These are phyloP conservation scores for Mycena floridula DNA, from an alignment of 768 basidiomycete species.

Conservation along the genomic window DNA sequence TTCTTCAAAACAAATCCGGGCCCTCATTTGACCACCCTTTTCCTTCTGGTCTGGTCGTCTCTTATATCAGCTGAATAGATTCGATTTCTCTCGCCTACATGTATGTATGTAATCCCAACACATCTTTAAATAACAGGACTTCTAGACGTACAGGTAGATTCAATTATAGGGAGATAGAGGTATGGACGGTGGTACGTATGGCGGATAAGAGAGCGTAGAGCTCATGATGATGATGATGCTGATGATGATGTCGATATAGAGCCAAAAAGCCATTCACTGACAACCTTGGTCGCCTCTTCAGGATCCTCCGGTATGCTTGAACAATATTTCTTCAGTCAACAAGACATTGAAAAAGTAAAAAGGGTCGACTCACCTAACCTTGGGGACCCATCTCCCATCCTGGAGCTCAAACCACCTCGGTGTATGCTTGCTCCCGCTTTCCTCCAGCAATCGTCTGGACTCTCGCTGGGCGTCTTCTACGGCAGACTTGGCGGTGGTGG, in stretches of 20 bases:
- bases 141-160: too few species aligned
- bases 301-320: conserved; percentile 68
- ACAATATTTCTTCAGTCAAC: conserved; percentile 5
- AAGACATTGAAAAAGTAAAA: conserved; percentile 1
- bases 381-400: conserved; percentile 81
- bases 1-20: too few species aligned
- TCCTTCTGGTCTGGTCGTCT: too few species aligned
- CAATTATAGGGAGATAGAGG: too few species aligned
- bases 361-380: conserved; percentile 50
- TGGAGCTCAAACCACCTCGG: conserved; percentile 75
- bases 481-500: conserved; percentile 81
- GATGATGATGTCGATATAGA: conserved; percentile 10
- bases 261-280: conserved; percentile 78
- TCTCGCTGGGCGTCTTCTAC: conserved; percentile 95
- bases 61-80: too few species aligned
- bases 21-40: too few species aligned
- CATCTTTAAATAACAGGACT: too few species aligned
- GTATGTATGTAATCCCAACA: too few species aligned
- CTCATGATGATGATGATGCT: not conserved
- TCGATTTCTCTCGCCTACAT: too few species aligned
- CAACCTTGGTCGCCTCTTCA: conserved; percentile 53
- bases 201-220: too few species aligned
- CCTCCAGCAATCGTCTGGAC: conserved; percentile 65
- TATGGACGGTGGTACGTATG: too few species aligned
- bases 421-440: conserved; percentile 59